Evolutionary conservation across 768 basidiomycete genomes (phyloP), one percentile per base, ranked within the genome.

Genomic region (Rhizopogon salebrosus): DNA sequence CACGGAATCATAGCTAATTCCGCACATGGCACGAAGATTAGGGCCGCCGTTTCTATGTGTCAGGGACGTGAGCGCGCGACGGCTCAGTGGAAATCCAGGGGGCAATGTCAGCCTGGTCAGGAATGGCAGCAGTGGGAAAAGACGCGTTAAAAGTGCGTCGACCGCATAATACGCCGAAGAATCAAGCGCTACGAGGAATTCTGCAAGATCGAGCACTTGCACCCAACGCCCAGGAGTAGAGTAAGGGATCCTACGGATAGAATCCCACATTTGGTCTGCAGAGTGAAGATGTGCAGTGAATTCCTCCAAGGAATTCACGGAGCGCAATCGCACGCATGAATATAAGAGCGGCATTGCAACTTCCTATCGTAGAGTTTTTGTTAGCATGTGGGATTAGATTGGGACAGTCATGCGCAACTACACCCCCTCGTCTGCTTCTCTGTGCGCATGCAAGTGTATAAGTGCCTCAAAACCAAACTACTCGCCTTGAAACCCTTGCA

Each of bases 161-260:
- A 87, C 65, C 18, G 64, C 60, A 45, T 85, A 74, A 23, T 76
- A 71, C 49, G 84, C 76, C 35, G 52, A 59, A 8, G 74, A 67
- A 57, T 75, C 72, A 23, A 77, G 71, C 41, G 61, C 63, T 59
- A 71, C 74, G 40, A 64, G 58, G 31, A 89, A 59, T 20, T 70
- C 66, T 4, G 88, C 84, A 6, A 97, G 70, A 66, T 95, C 87
- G 22, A 97, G 74, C 9, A 64, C 67, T 54, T 84, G 86, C 1
- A 95, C 82, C 87, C 91, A 95, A 63, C 93, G 78, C 26, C 93
- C 93, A 1, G 93, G 93, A 0, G 87, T 79, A 4, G 92, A 94
- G 61, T 87, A 89, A 0, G 89, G 89, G 58, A 89, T 92, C 46
- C 93, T 80, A 48, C 89, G 82, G 52, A 95, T 83, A 40, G 90